Base-by-base conservation (phyloP, 106 monocot species). In the Iris macrosiphon region DNA sequence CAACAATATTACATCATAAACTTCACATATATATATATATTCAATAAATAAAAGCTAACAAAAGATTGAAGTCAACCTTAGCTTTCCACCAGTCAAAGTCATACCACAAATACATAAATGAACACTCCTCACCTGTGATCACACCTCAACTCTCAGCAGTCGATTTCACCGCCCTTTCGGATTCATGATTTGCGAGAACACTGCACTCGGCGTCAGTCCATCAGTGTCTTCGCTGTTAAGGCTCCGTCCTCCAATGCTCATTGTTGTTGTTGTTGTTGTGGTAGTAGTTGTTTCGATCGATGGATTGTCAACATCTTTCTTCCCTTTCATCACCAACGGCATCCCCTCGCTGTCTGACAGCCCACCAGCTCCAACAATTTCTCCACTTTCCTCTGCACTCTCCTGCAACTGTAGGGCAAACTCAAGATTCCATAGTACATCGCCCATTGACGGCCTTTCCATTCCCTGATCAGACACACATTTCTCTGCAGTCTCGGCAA, bases 111-210 rank as follows among this genome's bases (percentile, higher is more conserved):
- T 7, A 22, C 46, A 46, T 9, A 46, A 7, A 20, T 46, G 20
- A 23, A 46, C 2, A 4, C 24, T 23, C 9, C 9, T 22, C 3
- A 23, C 7, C 2, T 8, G 20, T 46, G 4, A 25, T 15, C 6
- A 0, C 28, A n/a, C 3, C 7, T 34, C 20, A 22, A 41, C 13
- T 57, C 40, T n/a, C n/a, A n/a, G n/a, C n/a, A n/a, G n/a, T n/a
- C n/a, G n/a, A n/a, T n/a, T n/a, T 84, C 71, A 84, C 18, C 84
- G 65, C 0, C 78, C 84, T 40, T 74, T 75, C 20, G 84, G 84
- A 49, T 79, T 71, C 78, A 84, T 78, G 63, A 84, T 79, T 71
- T 84, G 84, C 14, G 78, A 84, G 68, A 84, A 84, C 12, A 84
- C 84, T 0, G 62, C 74, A 40, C 84, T 83, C 1, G 83, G 73